Percentiles rank a stretch among this genome's conserved stretches.
These are phyloP conservation scores for Dactylellina haptotyla DNA, from an alignment of 2,329 filamentous ascomycete genomes.

Conservation along the genomic window DNA sequence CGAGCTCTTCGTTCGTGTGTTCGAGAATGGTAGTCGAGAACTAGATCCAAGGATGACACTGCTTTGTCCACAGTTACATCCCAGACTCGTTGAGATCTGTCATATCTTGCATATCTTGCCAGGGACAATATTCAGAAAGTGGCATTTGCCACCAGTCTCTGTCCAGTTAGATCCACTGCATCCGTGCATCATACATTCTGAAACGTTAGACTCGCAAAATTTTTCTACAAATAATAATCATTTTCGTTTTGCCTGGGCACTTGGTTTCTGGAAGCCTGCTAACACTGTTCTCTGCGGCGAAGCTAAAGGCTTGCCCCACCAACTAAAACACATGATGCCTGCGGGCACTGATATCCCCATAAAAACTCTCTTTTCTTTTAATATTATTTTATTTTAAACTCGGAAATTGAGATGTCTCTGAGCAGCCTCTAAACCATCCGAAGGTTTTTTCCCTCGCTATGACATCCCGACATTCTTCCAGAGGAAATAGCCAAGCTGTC, in stretches of 20 bases:
- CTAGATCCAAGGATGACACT: conserved; percentile 13
- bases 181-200: conserved; percentile 24
- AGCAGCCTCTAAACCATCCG: neutral
- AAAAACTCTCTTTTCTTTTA: neutral
- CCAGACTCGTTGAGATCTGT: conserved; percentile 22
- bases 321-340: conserved; percentile 11
- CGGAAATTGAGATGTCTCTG: conserved; percentile 7
- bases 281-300: neutral
- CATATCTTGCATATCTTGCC: conserved; percentile 16
- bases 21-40: conserved; percentile 4
- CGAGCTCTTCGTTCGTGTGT: conserved; percentile 44
- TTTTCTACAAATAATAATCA: neutral
- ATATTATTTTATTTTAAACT: neutral
- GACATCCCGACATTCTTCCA: neutral
- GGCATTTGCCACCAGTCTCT: neutral
- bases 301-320: conserved; percentile 4
- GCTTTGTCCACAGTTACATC: conserved; percentile 13
- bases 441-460: neutral
- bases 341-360: neutral
- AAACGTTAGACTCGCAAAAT: conserved; percentile 12
- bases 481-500: neutral
- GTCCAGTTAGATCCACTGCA: neutral
- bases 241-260: neutral
- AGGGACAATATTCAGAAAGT: conserved; percentile 4
- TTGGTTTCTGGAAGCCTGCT: conserved; percentile 21